Conservation (phyloP, 768 basidiomycete genomes). For the Auriculariales sp. region DNA sequence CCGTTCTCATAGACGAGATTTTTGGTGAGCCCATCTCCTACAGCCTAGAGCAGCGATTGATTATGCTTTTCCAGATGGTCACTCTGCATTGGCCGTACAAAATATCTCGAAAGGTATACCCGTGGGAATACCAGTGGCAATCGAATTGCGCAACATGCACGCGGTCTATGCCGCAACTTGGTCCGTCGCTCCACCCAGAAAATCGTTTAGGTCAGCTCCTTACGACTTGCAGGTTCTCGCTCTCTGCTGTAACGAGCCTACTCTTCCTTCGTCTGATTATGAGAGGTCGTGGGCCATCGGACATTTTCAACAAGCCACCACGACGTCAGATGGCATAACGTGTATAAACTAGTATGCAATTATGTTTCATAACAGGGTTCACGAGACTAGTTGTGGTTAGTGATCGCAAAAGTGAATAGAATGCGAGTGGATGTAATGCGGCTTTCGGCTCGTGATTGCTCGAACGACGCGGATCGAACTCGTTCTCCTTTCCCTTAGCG, state of each 20-base stretch:
- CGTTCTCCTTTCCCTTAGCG: no score
- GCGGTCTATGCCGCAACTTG: conserved; percentile 92
- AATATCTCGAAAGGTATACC: conserved; percentile 61
- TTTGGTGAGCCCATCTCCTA: conserved; percentile 45
- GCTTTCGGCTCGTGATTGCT: no score
- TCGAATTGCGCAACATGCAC: conserved; percentile 89
- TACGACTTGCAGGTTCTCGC: conserved; percentile 53
- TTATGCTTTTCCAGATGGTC: conserved; percentile 47
- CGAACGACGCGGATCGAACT: no score
- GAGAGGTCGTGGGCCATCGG: neutral
- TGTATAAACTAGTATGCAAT: no score
- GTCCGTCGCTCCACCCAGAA: conserved; percentile 26
- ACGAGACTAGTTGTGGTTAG: no score
- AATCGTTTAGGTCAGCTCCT: neutral
- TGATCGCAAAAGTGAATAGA: no score
- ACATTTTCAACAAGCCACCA: neutral
- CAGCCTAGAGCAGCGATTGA: neutral
- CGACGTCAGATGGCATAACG: no score
- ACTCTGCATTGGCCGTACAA: conserved; percentile 55
- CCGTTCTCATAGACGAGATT: conserved; percentile 81
- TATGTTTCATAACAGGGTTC: no score
- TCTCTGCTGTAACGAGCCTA: conserved; percentile 68
- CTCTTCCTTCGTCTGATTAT: conserved; percentile 62
- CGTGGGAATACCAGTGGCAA: conserved; percentile 64
- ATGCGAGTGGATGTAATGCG: no score